A percentile compares a stretch with the other conserved stretches of the same genome.
phyloP scores from a whole-genome alignment of 352 stramenopile species.

The Globisporangium sylvaticum region DNA sequence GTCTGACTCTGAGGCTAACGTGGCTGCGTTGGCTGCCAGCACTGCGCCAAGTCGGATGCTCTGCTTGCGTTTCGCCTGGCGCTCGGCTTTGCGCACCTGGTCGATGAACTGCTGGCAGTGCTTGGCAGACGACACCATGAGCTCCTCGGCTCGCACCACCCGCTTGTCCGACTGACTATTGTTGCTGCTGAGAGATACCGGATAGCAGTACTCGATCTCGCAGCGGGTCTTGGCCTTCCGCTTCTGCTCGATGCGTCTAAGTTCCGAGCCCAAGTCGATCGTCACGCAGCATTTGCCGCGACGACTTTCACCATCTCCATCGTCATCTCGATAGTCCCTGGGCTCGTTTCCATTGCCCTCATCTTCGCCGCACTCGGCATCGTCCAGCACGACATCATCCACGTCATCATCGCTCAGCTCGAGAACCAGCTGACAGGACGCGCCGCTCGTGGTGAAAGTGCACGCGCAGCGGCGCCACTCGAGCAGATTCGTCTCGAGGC shows the following conservation, averaged over 20 bases:
- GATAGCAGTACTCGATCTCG: conserved; percentile 34
- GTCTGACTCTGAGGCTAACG: background rate
- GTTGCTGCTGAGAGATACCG: background rate
- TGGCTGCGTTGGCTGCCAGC: conserved; percentile 5
- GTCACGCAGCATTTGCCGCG: conserved; percentile 20
- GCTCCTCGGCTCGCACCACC: conserved; percentile 36
- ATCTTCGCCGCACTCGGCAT: conserved; percentile 1
- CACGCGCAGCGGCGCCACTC: conserved; percentile 61
- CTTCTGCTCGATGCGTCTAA: conserved; percentile 43
- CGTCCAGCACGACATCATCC: conserved; percentile 15
- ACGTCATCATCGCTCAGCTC: conserved; percentile 29
- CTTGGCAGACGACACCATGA: conserved; percentile 67
- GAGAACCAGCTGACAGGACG: conserved; percentile 27
- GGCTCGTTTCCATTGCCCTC: background rate
- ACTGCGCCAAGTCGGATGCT: conserved; percentile 27
- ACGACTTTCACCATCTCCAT: no score
- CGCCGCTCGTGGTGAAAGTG: conserved; percentile 30
- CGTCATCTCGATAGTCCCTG: background rate
- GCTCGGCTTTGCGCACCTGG: conserved; percentile 35
- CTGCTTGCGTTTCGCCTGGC: conserved; percentile 29
- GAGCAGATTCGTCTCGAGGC: conserved; percentile 51
- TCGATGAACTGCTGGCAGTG: conserved; percentile 64
- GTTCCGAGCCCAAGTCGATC: conserved; percentile 42
- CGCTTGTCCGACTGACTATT: background rate
- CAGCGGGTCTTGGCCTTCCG: conserved; percentile 59